Evolutionary conservation across 2,329 filamentous ascomycete genomes (phyloP).

Genomic region (Trichophyton simii): DNA sequence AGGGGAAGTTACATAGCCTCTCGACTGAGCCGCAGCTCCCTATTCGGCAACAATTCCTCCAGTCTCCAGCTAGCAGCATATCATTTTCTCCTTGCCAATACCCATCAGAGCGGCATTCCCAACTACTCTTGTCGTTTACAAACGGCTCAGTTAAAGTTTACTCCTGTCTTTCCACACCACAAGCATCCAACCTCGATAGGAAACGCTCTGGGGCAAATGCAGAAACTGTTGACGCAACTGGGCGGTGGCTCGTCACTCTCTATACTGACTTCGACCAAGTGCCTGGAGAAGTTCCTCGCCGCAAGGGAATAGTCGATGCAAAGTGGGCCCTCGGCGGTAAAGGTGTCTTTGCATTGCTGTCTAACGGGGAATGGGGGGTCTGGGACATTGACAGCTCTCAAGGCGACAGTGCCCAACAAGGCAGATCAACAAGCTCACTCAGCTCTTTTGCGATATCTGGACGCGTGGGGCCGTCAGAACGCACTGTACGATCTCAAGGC

Average conservation of each 20-base stretch:
- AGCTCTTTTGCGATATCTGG: constrained; percentile 33
- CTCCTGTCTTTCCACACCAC: constrained; percentile 35
- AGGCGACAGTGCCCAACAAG: constrained; percentile 27
- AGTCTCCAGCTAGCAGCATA: constrained; percentile 39
- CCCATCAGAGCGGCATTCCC: constrained; percentile 41
- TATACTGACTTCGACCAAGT: constrained; percentile 27
- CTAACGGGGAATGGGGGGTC: constrained; percentile 38
- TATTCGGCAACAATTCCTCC: constrained; percentile 37
- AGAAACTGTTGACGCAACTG: constrained; percentile 24
- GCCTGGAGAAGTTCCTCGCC: constrained; percentile 19
- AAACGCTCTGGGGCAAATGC: constrained; percentile 22
- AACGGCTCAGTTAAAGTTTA: constrained; percentile 47
- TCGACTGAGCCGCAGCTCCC: constrained; percentile 32
- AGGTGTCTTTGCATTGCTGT: constrained; percentile 34
- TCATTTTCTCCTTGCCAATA: constrained; percentile 43
- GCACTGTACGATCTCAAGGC: constrained; percentile 12
- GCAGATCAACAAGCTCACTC: constrained; percentile 29
- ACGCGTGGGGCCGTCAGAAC: constrained; percentile 21
- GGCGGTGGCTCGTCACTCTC: constrained; percentile 34
- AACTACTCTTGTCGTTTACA: constrained; percentile 43
- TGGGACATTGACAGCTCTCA: constrained; percentile 37
- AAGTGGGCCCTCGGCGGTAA: constrained; percentile 35
- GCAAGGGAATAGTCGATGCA: constrained; percentile 35
- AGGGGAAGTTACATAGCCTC: constrained; percentile 14
- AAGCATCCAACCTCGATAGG: constrained; percentile 19